Evolutionary conservation across 352 stramenopile genomes (phyloP), one percentile per base, ranked within the genome.

Genomic region (Plasmopara muralis): DNA sequence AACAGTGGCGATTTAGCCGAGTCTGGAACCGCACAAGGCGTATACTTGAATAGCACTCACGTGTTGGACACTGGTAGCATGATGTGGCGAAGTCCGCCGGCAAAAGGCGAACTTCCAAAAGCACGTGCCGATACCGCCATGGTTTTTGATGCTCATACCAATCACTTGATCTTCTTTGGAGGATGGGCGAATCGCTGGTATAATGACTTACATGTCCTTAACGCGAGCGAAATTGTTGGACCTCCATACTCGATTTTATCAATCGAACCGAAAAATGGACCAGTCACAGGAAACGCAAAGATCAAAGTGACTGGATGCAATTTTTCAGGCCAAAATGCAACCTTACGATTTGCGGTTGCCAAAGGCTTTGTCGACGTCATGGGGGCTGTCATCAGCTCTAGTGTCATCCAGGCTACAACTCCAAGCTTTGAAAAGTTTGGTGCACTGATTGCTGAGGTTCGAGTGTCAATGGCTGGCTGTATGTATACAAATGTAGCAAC

Each of bases 171-270:
- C 33, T 76, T 98, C 47, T 99, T 98, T 53, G 95, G 95, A 25
- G 95, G 95, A 30, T 99, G 95, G 95, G 92, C 91, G 4, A 97
- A 98, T 50, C 85, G 85, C 39, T 99, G 95, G 95, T 95, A 95
- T 55, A 89, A 93, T 50, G 86, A 98, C 41, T 71, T 97, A 15
- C 77, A 91, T 53, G 73, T 96, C 0, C 95, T 97, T 20, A 94
- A 97, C 42, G 95, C 96, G 14, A 88, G 71, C 39, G 89, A 97
- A 58, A 94, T 98, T 39, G 90, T 99, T 13, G 95, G 95, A 4
- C 95, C 95, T 28, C 95, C 95, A 6, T 98, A 98, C 70, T 95
- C 93, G 5, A 92, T 99, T 40, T 88, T 83, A 6, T 72, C 70
- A 1, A 94, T 98, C 35, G 74, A 87, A 49, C 93, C 95, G 29